Conservation (phyloP, 768 basidiomycete genomes). For the Suillus occidentalis region DNA sequence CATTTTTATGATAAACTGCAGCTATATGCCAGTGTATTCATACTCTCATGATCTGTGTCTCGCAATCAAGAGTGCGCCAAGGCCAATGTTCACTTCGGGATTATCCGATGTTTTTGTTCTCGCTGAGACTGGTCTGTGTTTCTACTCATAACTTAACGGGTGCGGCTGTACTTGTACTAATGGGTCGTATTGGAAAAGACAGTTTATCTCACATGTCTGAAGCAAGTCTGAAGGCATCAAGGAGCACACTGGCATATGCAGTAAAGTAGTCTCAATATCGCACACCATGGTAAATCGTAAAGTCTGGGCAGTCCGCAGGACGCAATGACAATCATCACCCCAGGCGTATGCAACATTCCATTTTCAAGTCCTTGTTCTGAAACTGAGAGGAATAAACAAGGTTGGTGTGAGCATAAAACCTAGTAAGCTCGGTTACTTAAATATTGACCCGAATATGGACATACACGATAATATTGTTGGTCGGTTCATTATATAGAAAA, state of each 20-base stretch:
- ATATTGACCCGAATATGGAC: constrained; percentile 7
- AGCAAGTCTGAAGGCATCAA: not conserved
- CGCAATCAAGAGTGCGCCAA: not conserved
- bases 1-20: not conserved
- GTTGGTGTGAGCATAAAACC: not conserved
- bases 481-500: constrained; percentile 5
- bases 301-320: too few relatives aligned
- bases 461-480: not conserved
- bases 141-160: not conserved
- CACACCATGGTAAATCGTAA: not conserved
- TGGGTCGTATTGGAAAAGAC: not conserved
- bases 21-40: not conserved
- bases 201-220: not conserved
- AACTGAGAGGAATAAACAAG: not conserved
- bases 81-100: not conserved
- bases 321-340: not conserved
- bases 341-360: not conserved
- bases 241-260: not conserved
- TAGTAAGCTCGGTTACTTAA: not conserved
- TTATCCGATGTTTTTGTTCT: not conserved
- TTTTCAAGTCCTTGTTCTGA: not conserved
- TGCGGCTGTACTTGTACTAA: not conserved
- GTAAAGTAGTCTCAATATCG: not conserved
- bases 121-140: not conserved
- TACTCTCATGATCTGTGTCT: not conserved